Base-by-base conservation (phyloP, 805 yeast species). In the Candida pini region DNA sequence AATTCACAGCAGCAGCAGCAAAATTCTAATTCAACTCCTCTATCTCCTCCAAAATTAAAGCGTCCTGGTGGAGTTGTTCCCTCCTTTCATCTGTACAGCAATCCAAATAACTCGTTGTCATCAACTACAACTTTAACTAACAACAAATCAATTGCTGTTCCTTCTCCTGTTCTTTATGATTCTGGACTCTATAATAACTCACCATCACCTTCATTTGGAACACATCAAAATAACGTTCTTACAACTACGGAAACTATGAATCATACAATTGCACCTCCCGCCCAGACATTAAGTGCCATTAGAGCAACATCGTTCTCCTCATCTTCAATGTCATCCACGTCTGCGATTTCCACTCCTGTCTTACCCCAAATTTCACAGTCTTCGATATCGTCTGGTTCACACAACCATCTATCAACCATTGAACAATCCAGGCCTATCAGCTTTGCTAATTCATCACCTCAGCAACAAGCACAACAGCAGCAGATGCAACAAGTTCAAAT, bases 161-260 rank as follows among this genome's bases (percentile, higher is more conserved):
- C 36, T 8, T 33, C 39, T 13, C 46, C 46, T 5, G 31, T 33
- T 12, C 35, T 9, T 20, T 31, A 22, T 25, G 44, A 36, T 6
- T 16, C 13, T 17, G 36, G 30, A 1, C 12, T 33, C 15, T 34
- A 36, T 14, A 31, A 29, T 14, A n/a, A n/a, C n/a, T 16, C 33
- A 9, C 31, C 34, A 28, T 39, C 37, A 15, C 36, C 39, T 26
- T 34, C 40, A 18, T 31, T 10, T 28, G 27, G 16, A 16, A 12
- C 25, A 12, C n/a, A 22, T 22, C 25, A 22, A 22, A 4, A 22
- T 5, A n/a, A n/a, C n/a, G n/a, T n/a, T n/a, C n/a, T n/a, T n/a
- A n/a, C n/a, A n/a, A n/a, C n/a, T n/a, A n/a, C n/a, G n/a, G n/a
- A n/a, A n/a, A n/a, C n/a, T n/a, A n/a, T n/a, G n/a, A n/a, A n/a